Conservation (phyloP, 768 basidiomycete species). For the Rhizopogon sp. region DNA sequence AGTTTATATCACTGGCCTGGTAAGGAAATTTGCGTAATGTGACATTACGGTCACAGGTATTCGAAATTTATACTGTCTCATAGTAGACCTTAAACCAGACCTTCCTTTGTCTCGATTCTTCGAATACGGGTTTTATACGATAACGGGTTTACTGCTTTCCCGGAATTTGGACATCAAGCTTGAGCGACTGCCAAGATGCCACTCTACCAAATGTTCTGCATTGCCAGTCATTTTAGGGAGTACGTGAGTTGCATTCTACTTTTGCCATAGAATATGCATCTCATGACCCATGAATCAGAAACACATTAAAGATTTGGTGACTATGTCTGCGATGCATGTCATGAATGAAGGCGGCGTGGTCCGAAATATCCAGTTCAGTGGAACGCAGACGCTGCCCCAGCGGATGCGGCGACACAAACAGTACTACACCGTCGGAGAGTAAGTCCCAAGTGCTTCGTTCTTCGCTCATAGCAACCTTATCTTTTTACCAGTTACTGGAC, state of each 20-base stretch:
- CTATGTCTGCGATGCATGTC: conserved; percentile 64
- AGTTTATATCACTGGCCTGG: too few relatives aligned
- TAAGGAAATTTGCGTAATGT: too few relatives aligned
- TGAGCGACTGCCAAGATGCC: conserved; percentile 50
- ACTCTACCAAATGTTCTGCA: conserved; percentile 84
- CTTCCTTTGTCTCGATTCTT: too few relatives aligned
- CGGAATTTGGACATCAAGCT: not conserved
- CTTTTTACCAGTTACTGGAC: conserved; percentile 70
- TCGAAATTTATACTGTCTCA: too few relatives aligned
- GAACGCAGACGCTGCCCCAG: conserved; percentile 68
- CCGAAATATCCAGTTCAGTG: conserved; percentile 71
- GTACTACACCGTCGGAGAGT: conserved; percentile 68
- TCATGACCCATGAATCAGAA: conserved; percentile 35
- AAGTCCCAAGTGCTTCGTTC: conserved; percentile 29
- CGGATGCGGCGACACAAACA: conserved; percentile 62
- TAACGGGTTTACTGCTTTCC: not conserved
- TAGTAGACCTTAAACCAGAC: too few relatives aligned
- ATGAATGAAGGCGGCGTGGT: conserved; percentile 78
- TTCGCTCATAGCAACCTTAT: conserved; percentile 3
- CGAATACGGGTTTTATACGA: not conserved
- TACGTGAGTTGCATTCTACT: conserved; percentile 46
- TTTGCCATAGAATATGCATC: not conserved
- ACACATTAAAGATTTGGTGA: conserved; percentile 72
- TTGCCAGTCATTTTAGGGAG: conserved; percentile 68
- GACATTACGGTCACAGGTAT: too few relatives aligned